phyloP scores from a whole-genome alignment of 768 basidiomycete species.

The Porphyrellus cyaneotinctus region DNA sequence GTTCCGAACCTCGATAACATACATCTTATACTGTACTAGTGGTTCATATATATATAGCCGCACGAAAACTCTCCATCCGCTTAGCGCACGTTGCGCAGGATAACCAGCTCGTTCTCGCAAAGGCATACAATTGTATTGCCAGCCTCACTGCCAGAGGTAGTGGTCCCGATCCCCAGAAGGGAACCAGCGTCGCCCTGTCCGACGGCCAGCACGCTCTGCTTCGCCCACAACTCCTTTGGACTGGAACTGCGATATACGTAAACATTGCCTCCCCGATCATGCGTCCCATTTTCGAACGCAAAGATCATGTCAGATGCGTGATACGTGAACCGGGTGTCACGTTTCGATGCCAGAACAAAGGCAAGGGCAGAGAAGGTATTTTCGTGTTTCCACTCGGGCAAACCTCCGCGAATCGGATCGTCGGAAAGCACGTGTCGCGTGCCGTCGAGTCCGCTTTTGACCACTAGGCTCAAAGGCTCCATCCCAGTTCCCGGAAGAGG shows the following conservation, averaged over 20 bases:
- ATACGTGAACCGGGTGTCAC: conserved; percentile 82
- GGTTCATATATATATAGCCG: conserved; percentile 19
- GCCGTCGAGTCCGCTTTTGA: conserved; percentile 75
- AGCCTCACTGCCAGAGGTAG: conserved; percentile 33
- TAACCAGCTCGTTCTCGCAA: conserved; percentile 70
- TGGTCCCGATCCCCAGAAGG: conserved; percentile 67
- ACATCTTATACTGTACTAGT: conserved; percentile 36
- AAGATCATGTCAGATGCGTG: conserved; percentile 60
- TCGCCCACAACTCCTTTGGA: conserved; percentile 56
- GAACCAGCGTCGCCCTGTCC: conserved; percentile 68
- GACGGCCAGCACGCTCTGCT: conserved; percentile 78
- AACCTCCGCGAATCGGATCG: conserved; percentile 10
- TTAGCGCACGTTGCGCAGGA: conserved; percentile 44
- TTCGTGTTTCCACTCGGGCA: conserved; percentile 62
- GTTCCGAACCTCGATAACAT: conserved; percentile 30
- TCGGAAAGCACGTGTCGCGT: conserved; percentile 49
- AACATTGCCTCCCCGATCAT: conserved; percentile 71
- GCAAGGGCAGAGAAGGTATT: conserved; percentile 87
- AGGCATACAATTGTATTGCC: conserved; percentile 56
- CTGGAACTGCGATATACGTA: conserved; percentile 74
- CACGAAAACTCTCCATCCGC: conserved; percentile 15
- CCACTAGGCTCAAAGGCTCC: conserved; percentile 43
- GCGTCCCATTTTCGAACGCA: conserved; percentile 78
- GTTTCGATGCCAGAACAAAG: conserved; percentile 92
- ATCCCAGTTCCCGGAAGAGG: conserved; percentile 54